phyloP scores from a whole-genome alignment of 23 red algal species.

The Chondrus crispus region DNA sequence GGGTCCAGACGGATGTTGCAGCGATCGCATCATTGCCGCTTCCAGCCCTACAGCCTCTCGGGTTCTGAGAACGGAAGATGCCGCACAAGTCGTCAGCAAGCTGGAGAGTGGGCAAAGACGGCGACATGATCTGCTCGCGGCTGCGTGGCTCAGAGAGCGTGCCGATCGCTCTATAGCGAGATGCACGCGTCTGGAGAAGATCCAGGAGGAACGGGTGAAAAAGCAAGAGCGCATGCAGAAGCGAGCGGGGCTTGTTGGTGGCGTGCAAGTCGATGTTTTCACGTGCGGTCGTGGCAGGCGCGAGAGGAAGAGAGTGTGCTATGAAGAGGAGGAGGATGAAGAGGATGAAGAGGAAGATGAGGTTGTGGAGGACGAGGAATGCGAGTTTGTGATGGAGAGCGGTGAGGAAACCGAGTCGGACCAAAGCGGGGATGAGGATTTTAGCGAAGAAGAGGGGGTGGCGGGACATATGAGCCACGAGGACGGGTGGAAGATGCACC shows the following conservation, averaged over 20 bases:
- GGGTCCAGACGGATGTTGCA: background rate
- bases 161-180: background rate
- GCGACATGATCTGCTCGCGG: background rate
- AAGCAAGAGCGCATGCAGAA: background rate
- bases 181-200: background rate
- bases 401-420: background rate
- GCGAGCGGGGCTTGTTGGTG: background rate
- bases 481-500: too few relatives aligned
- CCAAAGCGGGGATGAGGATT: background rate
- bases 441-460: background rate
- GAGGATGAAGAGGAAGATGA: slow-evolving; percentile 30
- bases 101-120: background rate
- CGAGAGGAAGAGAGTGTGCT: background rate
- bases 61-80: background rate
- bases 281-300: background rate
- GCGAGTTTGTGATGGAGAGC: background rate
- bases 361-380: background rate
- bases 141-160: background rate
- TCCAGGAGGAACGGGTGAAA: background rate
- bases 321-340: background rate
- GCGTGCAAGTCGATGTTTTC: background rate
- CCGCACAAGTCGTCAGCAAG: background rate
- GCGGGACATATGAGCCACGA: background rate
- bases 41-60: background rate
- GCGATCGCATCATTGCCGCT: background rate